phyloP scores from a whole-genome alignment of 2,329 filamentous ascomycete genomes.

The Fusarium scirpi region DNA sequence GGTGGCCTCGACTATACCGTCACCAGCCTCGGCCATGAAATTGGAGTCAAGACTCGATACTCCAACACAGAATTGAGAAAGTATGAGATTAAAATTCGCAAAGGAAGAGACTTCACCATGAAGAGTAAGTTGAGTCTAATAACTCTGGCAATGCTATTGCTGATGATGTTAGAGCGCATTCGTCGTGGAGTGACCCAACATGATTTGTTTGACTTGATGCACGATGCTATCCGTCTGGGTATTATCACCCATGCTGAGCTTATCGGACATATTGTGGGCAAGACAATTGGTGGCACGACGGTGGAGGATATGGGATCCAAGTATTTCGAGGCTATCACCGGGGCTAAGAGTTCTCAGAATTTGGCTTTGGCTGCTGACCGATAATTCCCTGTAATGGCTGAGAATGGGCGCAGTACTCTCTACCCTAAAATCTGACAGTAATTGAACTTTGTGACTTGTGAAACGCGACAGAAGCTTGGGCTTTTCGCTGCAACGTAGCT shows the following conservation, averaged over 20 bases:
- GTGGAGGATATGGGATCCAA: slow-evolving; percentile 12
- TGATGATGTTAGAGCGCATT: neutral
- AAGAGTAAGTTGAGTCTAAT: neutral
- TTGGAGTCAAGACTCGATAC: slow-evolving; percentile 5
- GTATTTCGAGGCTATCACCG: slow-evolving; percentile 15
- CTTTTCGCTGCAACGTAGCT: neutral
- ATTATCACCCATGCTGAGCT: slow-evolving; percentile 4
- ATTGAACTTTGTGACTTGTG: neutral
- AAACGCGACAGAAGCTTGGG: neutral
- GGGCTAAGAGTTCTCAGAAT: neutral
- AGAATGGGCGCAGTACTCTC: neutral
- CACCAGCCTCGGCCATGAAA: slow-evolving; percentile 3
- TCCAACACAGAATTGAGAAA: neutral
- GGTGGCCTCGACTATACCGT: slow-evolving; percentile 9
- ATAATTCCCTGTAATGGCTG: neutral
- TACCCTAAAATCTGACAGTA: neutral
- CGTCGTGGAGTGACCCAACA: slow-evolving; percentile 7
- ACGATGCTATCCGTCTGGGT: slow-evolving; percentile 5
- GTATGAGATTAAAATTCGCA: slow-evolving; percentile 3
- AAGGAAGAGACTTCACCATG: slow-evolving; percentile 5
- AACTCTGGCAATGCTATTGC: neutral
- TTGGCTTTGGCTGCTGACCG: neutral
- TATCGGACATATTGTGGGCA: neutral
- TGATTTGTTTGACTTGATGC: slow-evolving; percentile 14
- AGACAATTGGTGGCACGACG: slow-evolving; percentile 3